Conservation (phyloP, 78 protist species). For the Monocercomonoides exilis region DNA sequence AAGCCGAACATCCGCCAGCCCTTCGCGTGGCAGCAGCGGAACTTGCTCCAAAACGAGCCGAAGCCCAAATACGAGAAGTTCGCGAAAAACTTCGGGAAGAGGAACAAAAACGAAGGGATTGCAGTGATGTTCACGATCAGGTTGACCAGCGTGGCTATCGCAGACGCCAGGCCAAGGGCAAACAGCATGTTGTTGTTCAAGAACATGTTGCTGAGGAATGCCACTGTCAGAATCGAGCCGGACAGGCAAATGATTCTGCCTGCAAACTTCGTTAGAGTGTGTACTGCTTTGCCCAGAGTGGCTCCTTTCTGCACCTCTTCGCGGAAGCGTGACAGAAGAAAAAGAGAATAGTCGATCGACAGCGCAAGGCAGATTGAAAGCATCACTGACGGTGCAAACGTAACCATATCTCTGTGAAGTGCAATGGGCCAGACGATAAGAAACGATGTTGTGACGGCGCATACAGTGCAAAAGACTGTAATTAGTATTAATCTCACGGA, state of each 20-base stretch:
- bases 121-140: constrained; percentile 26
- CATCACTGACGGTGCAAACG: constrained; percentile 43
- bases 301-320: constrained; percentile 32
- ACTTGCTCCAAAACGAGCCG: background rate
- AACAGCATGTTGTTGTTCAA: constrained; percentile 30
- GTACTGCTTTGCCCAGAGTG: background rate
- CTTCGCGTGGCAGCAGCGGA: background rate
- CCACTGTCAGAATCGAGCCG: constrained; percentile 30
- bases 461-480: constrained; percentile 17
- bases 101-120: constrained; percentile 42
- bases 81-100: constrained; percentile 38
- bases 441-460: constrained; percentile 11
- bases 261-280: background rate
- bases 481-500: constrained; percentile 23
- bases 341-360: constrained; percentile 58
- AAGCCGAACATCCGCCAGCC: background rate
- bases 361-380: constrained; percentile 41
- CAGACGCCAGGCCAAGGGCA: constrained; percentile 39
- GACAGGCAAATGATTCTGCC: constrained; percentile 43
- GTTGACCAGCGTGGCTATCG: constrained; percentile 25
- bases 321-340: constrained; percentile 49
- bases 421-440: constrained; percentile 25
- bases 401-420: background rate
- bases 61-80: background rate
- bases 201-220: constrained; percentile 31